Evolutionary conservation across 1,139 yeast species (phyloP).

Genomic region (Sugiyamaella xylanicola): DNA sequence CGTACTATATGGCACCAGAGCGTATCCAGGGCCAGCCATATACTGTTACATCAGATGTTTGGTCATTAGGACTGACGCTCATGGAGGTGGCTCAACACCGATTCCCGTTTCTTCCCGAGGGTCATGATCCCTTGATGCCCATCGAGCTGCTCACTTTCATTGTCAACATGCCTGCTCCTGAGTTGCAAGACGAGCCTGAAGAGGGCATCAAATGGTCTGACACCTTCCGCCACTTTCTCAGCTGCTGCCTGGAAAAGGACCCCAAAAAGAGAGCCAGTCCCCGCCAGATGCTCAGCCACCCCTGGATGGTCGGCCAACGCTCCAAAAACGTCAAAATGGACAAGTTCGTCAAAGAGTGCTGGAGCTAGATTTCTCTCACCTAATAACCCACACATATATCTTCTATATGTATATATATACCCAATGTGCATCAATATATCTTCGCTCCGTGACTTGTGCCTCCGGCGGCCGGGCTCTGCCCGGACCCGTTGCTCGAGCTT

Average conservation of each 20-base stretch:
- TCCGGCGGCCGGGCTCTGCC: neutral
- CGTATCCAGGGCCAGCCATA: constrained; percentile 94
- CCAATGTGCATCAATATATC: neutral
- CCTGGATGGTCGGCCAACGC: constrained; percentile 83
- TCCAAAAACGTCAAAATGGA: constrained; percentile 79
- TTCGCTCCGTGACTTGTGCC: no score
- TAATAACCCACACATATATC: neutral
- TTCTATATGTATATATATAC: no score
- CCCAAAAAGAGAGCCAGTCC: constrained; percentile 85
- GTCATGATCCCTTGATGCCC: constrained; percentile 63
- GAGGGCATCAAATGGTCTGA: constrained; percentile 79
- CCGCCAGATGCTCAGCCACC: constrained; percentile 86
- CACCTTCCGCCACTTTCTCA: constrained; percentile 79
- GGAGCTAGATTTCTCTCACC: constrained; percentile 46
- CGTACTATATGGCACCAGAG: constrained; percentile 98
- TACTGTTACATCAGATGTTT: constrained; percentile 90
- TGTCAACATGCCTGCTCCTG: constrained; percentile 75
- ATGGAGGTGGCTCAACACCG: constrained; percentile 89
- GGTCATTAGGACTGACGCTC: constrained; percentile 91
- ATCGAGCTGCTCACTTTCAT: constrained; percentile 83
- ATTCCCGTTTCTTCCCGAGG: constrained; percentile 65
- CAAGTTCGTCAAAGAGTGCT: constrained; percentile 75
- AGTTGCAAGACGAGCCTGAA: constrained; percentile 72
- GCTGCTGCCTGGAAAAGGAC: constrained; percentile 79
- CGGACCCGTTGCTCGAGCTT: neutral